Evolutionary conservation across 129 eudicot genomes (phyloP).

Genomic region (Smallanthus sonchifolius): DNA sequence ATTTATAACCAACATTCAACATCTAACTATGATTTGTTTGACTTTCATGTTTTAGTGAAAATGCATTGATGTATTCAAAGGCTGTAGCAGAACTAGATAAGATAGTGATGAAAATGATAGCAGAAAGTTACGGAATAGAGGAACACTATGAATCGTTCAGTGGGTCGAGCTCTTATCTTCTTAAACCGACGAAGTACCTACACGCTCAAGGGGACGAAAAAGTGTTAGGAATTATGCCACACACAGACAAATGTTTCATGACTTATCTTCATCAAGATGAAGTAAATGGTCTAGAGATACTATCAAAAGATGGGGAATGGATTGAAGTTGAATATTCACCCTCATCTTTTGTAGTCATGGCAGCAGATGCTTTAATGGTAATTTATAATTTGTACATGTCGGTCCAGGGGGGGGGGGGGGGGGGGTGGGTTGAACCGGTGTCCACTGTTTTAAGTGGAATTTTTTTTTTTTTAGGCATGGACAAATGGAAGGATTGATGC

Average conservation of each 20-base stretch:
- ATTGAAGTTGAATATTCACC: slow-evolving; percentile 37
- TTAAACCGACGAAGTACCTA: slow-evolving; percentile 37
- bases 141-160: slow-evolving; percentile 29
- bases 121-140: slow-evolving; percentile 42
- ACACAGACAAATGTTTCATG: slow-evolving; percentile 50
- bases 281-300: slow-evolving; percentile 45
- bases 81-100: slow-evolving; percentile 38
- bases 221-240: slow-evolving; percentile 37
- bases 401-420: too few relatives aligned
- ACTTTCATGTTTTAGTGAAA: slow-evolving; percentile 20
- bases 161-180: slow-evolving; percentile 33
- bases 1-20: too few relatives aligned
- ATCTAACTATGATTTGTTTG: too few relatives aligned
- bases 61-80: slow-evolving; percentile 19
- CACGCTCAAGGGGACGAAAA: slow-evolving; percentile 20
- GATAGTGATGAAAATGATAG: slow-evolving; percentile 43
- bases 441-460: too few relatives aligned
- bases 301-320: slow-evolving; percentile 44
- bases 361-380: slow-evolving; percentile 57
- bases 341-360: slow-evolving; percentile 54
- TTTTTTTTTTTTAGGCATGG: too few relatives aligned
- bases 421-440: too few relatives aligned
- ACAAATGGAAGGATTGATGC: slow-evolving; percentile 55
- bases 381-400: too few relatives aligned
- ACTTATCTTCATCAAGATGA: slow-evolving; percentile 40